Base-by-base conservation (phyloP, 2,329 filamentous ascomycete genomes). In the Colletotrichum kahawae region DNA sequence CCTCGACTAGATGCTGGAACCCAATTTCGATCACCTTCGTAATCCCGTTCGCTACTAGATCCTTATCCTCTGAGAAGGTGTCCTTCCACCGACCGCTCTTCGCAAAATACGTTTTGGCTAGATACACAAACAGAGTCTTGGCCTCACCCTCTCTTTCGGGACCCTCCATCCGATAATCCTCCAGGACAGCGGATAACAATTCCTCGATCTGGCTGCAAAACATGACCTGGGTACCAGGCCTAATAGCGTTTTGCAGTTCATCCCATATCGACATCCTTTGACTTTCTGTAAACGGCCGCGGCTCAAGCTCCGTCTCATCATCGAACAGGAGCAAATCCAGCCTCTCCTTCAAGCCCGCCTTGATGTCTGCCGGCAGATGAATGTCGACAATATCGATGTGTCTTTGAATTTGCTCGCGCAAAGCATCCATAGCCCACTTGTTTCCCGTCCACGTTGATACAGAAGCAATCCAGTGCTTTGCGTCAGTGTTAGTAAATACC, bases 341-440 rank as follows among this genome's bases (percentile, higher is more conserved):
- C 69, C 62, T 75, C 29, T 59, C 31, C 62, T 77, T 74, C 6
- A 78, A 56, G 5, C 69, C 59, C 29, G 31, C 65, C 13, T 78
- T 75, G 38, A 78, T 70, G 0, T 77, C 71, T 1, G 71, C 64
- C 2, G 79, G 79, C 16, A 80, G 56, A 27, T 78, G 77, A 0
- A 81, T 74, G 8, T 77, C 77, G 10, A 80, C 73, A 9, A 81
- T 73, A 6, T 79, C 77, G 8, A 81, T 75, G 27, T 81, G 79
- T 9, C 79, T 76, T 48, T 81, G 79, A 29, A 81, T 79, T 57
- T 80, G 76, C 66, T 81, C 80, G 4, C 79, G 74, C 38, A 79
- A 51, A 24, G 43, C 76, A 18, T 81, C 77, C 14, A 79, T 71
- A 16, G 75, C 77, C 24, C 76, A 74, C 21, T 77, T 74, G 67